Percentiles rank a stretch among this genome's conserved stretches.
Conservation (phyloP, 176 grass and related monocot genomes). For the Guadua angustifolia region DNA sequence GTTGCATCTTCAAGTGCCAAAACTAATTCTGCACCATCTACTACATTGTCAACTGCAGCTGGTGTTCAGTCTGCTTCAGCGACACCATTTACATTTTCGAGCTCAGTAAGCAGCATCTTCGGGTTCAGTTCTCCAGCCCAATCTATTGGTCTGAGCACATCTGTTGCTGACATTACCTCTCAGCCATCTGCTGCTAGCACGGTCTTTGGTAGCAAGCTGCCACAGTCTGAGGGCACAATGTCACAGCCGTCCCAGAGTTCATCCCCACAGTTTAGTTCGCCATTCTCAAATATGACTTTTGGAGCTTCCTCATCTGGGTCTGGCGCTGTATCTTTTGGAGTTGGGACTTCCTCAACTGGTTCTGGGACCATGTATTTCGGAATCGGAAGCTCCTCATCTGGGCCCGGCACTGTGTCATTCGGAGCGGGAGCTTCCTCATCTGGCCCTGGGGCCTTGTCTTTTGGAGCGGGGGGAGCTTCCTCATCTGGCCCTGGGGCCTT, state of each 20-base stretch:
- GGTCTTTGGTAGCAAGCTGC: constrained; percentile 43
- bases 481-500: constrained; percentile 30
- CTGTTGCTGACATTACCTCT: constrained; percentile 34
- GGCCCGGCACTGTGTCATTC: background rate
- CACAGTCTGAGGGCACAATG: constrained; percentile 35
- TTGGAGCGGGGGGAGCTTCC: constrained; percentile 17
- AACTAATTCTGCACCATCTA: constrained; percentile 29
- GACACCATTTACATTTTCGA: constrained; percentile 45
- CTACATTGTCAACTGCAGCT: constrained; percentile 29
- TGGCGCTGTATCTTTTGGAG: constrained; percentile 37
- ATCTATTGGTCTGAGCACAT: constrained; percentile 42
- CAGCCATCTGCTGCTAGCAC: constrained; percentile 37
- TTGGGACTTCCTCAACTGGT: constrained; percentile 26
- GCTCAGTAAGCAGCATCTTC: constrained; percentile 46
- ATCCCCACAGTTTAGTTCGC: constrained; percentile 44
- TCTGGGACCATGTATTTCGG: constrained; percentile 38
- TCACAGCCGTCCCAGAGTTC: constrained; percentile 42
- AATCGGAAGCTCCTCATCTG: constrained; percentile 15
- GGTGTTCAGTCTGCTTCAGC: constrained; percentile 41
- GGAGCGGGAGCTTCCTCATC: constrained; percentile 27
- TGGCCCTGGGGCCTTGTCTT: constrained; percentile 31
- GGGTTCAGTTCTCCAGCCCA: constrained; percentile 56
- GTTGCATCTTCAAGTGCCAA: constrained; percentile 26
- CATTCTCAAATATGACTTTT: constrained; percentile 25
- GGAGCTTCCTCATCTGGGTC: constrained; percentile 39